Evolutionary conservation across 1,284 basidiomycete species (phyloP).

Genomic region (Fistulinella cinereoalba): DNA sequence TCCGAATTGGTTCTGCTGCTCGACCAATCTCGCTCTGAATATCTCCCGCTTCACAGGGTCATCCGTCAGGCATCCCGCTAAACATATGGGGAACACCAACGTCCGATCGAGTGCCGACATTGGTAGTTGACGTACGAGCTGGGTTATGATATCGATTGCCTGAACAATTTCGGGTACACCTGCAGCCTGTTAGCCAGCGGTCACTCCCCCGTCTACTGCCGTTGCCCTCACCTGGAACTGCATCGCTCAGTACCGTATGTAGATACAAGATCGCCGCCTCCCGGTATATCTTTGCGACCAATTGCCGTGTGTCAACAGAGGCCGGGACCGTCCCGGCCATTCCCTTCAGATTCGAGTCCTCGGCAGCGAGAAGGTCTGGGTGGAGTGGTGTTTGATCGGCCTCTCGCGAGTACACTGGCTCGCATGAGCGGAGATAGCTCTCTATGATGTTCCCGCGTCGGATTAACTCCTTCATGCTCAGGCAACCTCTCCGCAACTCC

Average conservation of each 20-base stretch:
- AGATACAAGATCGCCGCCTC: slow-evolving; percentile 69
- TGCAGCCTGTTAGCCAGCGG: slow-evolving; percentile 32
- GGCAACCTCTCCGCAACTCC: slow-evolving; percentile 55
- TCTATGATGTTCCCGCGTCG: slow-evolving; percentile 65
- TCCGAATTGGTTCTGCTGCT: slow-evolving; percentile 57
- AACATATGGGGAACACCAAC: slow-evolving; percentile 66
- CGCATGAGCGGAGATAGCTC: slow-evolving; percentile 49
- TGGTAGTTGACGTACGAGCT: slow-evolving; percentile 51
- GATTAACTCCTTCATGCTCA: slow-evolving; percentile 70
- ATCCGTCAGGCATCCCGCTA: slow-evolving; percentile 70
- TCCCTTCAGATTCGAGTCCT: slow-evolving; percentile 23
- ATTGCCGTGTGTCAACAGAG: slow-evolving; percentile 43
- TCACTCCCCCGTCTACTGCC: background rate
- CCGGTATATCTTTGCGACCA: slow-evolving; percentile 60
- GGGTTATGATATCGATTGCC: slow-evolving; percentile 53
- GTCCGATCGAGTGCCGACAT: slow-evolving; percentile 61
- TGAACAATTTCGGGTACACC: slow-evolving; percentile 70
- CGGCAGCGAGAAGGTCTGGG: slow-evolving; percentile 37
- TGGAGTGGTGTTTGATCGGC: slow-evolving; percentile 38
- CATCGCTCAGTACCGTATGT: slow-evolving; percentile 66
- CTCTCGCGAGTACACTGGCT: slow-evolving; percentile 29
- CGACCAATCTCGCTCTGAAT: slow-evolving; percentile 54
- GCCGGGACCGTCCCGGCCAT: slow-evolving; percentile 19
- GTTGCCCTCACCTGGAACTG: slow-evolving; percentile 54
- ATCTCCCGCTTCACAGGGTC: slow-evolving; percentile 57